phyloP scores from a whole-genome alignment of 2,329 filamentous ascomycete genomes.

The Orbilia blumenaviensis region DNA sequence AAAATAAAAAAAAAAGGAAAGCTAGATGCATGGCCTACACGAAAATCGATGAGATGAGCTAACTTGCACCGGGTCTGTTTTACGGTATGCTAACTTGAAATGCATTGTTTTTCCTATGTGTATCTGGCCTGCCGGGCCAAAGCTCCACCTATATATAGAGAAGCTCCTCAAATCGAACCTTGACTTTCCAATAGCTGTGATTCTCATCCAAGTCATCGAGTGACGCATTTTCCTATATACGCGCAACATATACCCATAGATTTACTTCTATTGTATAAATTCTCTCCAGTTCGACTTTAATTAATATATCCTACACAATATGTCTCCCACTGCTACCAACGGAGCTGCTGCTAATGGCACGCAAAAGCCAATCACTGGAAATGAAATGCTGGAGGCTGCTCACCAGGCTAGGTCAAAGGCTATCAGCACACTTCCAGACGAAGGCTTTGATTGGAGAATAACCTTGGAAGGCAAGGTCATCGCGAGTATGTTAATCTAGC shows the following conservation, averaged over 20 bases:
- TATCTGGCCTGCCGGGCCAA: background rate
- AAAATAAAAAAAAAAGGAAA: background rate
- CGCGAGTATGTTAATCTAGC: conserved; percentile 58
- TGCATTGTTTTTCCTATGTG: too few species aligned
- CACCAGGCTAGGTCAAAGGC: conserved; percentile 31
- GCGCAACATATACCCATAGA: background rate
- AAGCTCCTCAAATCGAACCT: conserved; percentile 5
- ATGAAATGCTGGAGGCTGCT: conserved; percentile 43
- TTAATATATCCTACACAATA: conserved; percentile 6
- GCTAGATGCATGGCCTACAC: background rate
- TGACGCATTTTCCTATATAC: background rate
- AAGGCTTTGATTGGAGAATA: conserved; percentile 60
- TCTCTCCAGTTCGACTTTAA: background rate
- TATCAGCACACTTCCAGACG: conserved; percentile 59
- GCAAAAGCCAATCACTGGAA: conserved; percentile 24
- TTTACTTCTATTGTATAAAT: background rate
- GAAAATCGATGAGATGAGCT: conserved; percentile 22
- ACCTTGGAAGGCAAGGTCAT: conserved; percentile 61
- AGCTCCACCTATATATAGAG: conserved; percentile 5
- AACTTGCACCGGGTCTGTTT: background rate
- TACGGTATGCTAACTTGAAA: too few species aligned
- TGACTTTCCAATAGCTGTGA: background rate
- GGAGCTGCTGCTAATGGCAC: conserved; percentile 23
- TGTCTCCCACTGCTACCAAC: conserved; percentile 45
- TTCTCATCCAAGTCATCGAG: background rate